phyloP scores from a whole-genome alignment of 441 rosid species.

The Erysimum cheiri region DNA sequence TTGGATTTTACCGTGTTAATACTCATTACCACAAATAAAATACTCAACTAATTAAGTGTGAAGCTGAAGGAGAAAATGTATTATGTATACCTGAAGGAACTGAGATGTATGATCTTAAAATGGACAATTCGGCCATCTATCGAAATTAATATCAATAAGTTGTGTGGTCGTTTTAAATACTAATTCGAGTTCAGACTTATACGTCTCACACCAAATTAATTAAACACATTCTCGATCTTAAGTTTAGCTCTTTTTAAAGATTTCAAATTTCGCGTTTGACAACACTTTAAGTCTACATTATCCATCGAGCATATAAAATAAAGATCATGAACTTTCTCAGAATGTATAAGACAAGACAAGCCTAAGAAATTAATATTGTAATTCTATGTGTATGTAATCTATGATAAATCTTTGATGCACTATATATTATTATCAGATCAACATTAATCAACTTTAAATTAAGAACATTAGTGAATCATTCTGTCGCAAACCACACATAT shows the following conservation, averaged over 20 bases:
- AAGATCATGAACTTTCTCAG: conserved; percentile 24
- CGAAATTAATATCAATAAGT: conserved; percentile 22
- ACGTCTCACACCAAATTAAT: conserved; percentile 26
- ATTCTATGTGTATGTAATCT: not conserved
- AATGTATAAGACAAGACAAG: conserved; percentile 17
- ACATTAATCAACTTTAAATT: conserved; percentile 15
- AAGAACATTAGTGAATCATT: not conserved
- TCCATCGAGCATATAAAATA: not conserved
- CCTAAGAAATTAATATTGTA: not conserved
- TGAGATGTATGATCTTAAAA: conserved; percentile 37
- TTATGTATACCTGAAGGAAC: conserved; percentile 28
- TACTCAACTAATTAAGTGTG: conserved; percentile 17
- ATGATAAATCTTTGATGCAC: conserved; percentile 15
- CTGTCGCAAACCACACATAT: not conserved
- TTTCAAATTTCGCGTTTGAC: conserved; percentile 11
- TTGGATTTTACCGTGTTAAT: not conserved
- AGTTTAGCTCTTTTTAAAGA: conserved; percentile 17
- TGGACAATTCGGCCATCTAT: conserved; percentile 33
- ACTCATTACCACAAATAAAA: conserved; percentile 13
- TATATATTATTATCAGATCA: not conserved
- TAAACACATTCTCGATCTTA: conserved; percentile 15
- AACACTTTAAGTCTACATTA: conserved; percentile 21
- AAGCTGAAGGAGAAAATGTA: conserved; percentile 21
- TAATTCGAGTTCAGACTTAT: conserved; percentile 23
- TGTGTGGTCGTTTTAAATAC: no score